phyloP scores from a whole-genome alignment of 768 basidiomycete genomes.

The Rhizopogon sp. region DNA sequence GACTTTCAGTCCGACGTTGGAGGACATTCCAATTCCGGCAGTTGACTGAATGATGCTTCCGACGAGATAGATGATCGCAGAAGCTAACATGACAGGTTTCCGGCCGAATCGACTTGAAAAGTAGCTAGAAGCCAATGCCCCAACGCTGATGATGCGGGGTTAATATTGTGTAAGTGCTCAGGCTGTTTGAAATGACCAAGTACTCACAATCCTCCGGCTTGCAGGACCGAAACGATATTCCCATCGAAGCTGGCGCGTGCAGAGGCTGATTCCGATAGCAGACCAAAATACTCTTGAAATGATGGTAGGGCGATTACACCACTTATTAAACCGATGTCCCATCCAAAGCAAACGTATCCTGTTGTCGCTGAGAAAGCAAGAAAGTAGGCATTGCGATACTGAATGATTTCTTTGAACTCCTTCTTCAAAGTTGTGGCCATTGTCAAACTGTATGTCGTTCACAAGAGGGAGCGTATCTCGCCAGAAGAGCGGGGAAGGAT shows the following conservation, averaged over 20 bases:
- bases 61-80: constrained; percentile 28
- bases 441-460: background rate
- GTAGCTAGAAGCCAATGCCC: constrained; percentile 23
- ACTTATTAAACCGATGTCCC: constrained; percentile 34
- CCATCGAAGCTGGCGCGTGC: constrained; percentile 26
- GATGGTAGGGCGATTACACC: constrained; percentile 31
- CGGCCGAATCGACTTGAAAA: constrained; percentile 29
- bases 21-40: constrained; percentile 26
- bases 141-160: constrained; percentile 14
- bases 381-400: constrained; percentile 30
- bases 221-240: constrained; percentile 34
- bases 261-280: constrained; percentile 19
- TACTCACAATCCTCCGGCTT: constrained; percentile 31
- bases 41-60: constrained; percentile 30
- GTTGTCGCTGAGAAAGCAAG: constrained; percentile 29
- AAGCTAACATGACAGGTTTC: constrained; percentile 26
- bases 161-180: background rate
- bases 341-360: constrained; percentile 31
- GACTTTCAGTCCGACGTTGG: constrained; percentile 20
- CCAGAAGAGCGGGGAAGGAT: background rate
- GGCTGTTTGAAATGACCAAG: background rate
- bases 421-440: constrained; percentile 17
- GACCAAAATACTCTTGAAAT: constrained; percentile 30
- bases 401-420: constrained; percentile 16
- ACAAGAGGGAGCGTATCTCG: background rate